Evolutionary conservation across 805 yeast species (phyloP).

Genomic region (Priceomyces haplophilus): DNA sequence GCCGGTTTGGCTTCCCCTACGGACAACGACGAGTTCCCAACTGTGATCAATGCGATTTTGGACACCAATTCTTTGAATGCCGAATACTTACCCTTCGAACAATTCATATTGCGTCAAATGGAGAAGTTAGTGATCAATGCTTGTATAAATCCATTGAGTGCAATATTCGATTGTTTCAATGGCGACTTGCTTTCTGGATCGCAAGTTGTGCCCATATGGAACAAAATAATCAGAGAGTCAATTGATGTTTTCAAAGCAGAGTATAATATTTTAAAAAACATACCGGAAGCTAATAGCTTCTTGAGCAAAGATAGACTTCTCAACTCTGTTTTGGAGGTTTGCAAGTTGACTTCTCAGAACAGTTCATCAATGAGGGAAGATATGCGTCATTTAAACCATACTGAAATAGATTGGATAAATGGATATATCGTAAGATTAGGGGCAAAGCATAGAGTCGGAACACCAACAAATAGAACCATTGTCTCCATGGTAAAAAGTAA

Average conservation of each 20-base stretch:
- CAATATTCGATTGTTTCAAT: slow-evolving; percentile 72
- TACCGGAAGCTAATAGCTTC: slow-evolving; percentile 28
- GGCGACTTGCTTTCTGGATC: slow-evolving; percentile 59
- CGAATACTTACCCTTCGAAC: slow-evolving; percentile 34
- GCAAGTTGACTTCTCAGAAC: slow-evolving; percentile 49
- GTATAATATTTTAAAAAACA: slow-evolving; percentile 18
- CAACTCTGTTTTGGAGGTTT: slow-evolving; percentile 26
- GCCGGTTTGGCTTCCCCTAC: background rate
- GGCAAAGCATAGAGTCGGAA: slow-evolving; percentile 35
- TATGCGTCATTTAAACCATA: slow-evolving; percentile 47
- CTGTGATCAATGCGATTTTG: slow-evolving; percentile 20
- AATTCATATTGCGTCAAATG: slow-evolving; percentile 54
- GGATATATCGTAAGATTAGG: slow-evolving; percentile 71
- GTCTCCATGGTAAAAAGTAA: slow-evolving; percentile 43
- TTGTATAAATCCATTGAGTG: slow-evolving; percentile 81
- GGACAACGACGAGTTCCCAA: slow-evolving; percentile 12
- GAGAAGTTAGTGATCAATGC: slow-evolving; percentile 78
- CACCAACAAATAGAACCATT: slow-evolving; percentile 49
- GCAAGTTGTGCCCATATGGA: slow-evolving; percentile 32
- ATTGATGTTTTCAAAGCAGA: slow-evolving; percentile 40
- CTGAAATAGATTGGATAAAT: slow-evolving; percentile 81
- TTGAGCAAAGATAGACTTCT: slow-evolving; percentile 36
- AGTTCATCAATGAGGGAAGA: slow-evolving; percentile 75
- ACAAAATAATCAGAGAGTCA: slow-evolving; percentile 44
- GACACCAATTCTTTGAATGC: slow-evolving; percentile 25